Base-by-base conservation (phyloP, 1,139 yeast genomes). In the Pneumocystis murina region DNA sequence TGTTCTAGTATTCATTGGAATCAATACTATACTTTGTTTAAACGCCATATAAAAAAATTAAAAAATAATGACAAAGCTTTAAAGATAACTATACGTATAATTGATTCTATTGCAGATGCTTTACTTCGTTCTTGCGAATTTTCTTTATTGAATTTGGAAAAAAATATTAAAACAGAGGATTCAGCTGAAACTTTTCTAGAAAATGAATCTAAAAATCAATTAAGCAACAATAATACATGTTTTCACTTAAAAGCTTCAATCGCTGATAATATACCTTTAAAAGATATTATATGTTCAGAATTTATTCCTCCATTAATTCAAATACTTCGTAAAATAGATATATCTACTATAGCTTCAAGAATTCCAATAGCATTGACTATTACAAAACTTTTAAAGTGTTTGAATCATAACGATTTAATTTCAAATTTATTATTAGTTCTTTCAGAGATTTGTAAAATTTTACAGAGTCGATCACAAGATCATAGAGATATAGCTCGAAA, bases 401-500 rank as follows among this genome's bases (percentile, higher is more conserved):
- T 92, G 60, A 78, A 87, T 0, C 79, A 79, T 16, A 84, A 82
- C 0, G 76, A 78, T 59, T 76, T 87, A 59, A 80, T 80, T 36
- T 72, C 78, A 8, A 82, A 84, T 63, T 79, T 92, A 38, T 96
- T 97, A 0, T 94, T 95, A 54, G 80, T 87, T 33, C 78, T 92
- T 69, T 88, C 96, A 0, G 84, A 85, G 67, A 80, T 90, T 28
- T 90, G 96, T 73, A 97, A 92, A 73, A 86, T 89, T 59, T 78
- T 92, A 73, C 82, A 97, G 69, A 84, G 95, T 38, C 83, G 90
- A 71, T 83, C 92, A 2, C 96, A 89, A 73, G 96, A 87, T 66
- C 78, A 91, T 63, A 84, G 99, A 76, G 97, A 92, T 71, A 84
- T 89, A 12, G 84, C 89, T 12, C 82, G 99, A 71, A 85, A 84